Conservation (phyloP, 2,329 filamentous ascomycete genomes). For the Davidsoniella eucalypti region DNA sequence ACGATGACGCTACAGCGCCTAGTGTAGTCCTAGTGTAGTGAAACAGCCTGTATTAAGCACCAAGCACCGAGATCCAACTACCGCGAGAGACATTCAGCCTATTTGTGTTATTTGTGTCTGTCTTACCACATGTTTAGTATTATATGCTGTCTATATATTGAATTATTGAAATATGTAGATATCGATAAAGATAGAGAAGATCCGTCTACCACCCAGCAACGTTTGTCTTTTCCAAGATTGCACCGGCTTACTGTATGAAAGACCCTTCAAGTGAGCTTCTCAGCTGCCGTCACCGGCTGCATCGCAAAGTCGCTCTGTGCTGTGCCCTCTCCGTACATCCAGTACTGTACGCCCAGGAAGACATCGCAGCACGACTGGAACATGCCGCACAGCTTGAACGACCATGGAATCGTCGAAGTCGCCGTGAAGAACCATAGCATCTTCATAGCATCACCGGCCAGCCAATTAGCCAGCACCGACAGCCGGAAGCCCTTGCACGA, state of each 20-base stretch:
- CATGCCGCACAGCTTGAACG: slow-evolving; percentile 68
- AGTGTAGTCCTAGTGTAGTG: too few species aligned
- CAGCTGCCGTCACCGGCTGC: slow-evolving; percentile 9
- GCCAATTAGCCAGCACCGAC: slow-evolving; percentile 61
- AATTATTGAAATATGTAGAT: too few species aligned
- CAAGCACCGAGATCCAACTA: too few species aligned
- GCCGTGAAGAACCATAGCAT: slow-evolving; percentile 73
- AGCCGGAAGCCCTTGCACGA: slow-evolving; percentile 66
- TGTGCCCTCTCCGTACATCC: slow-evolving; percentile 38
- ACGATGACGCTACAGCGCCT: too few species aligned
- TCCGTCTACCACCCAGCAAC: neutral
- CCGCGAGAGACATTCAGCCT: too few species aligned
- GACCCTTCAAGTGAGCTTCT: slow-evolving; percentile 9
- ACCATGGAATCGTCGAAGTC: slow-evolving; percentile 51
- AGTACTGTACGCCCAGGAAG: slow-evolving; percentile 59
- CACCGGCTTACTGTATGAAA: neutral
- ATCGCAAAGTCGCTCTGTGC: slow-evolving; percentile 10
- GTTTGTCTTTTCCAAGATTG: neutral
- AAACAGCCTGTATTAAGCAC: too few species aligned
- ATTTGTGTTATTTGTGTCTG: too few species aligned
- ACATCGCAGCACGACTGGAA: slow-evolving; percentile 67
- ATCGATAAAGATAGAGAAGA: too few species aligned
- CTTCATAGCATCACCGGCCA: slow-evolving; percentile 71
- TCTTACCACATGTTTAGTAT: too few species aligned
- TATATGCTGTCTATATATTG: too few species aligned